phyloP scores from a whole-genome alignment of 1,139 yeast species.

The Pneumocystis murina region DNA sequence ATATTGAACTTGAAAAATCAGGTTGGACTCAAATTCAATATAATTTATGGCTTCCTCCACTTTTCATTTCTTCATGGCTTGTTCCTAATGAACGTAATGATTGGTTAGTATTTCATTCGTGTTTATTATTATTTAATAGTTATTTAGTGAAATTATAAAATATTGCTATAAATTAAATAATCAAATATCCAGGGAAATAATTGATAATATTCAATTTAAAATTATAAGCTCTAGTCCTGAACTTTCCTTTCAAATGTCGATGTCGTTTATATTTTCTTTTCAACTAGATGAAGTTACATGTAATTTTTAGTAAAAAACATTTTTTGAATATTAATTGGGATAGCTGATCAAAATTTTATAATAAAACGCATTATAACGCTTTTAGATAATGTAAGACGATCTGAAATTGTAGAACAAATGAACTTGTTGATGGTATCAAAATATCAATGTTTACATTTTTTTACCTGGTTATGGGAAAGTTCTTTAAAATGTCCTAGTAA shows the following conservation, averaged over 20 bases:
- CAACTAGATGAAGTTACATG: background rate
- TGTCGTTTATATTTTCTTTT: background rate
- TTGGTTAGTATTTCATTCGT: background rate
- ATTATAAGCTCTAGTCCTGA: background rate
- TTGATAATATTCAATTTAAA: background rate
- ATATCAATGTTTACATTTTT: background rate
- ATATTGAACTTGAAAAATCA: background rate
- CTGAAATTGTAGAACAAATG: background rate
- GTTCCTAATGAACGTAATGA: background rate
- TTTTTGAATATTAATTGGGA: background rate
- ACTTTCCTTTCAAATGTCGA: background rate
- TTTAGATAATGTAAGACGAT: background rate
- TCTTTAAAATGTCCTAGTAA: background rate
- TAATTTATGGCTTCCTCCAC: background rate
- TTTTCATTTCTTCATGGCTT: background rate
- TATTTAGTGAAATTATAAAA: background rate
- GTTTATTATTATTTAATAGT: background rate
- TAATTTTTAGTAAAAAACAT: background rate
- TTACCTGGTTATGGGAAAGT: background rate
- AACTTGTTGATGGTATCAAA: background rate
- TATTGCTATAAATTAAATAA: background rate
- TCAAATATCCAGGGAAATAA: background rate
- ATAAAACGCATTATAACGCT: background rate
- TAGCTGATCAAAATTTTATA: background rate
- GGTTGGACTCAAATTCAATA: background rate